These are phyloP conservation scores for Metschnikowia continentalis DNA, from an alignment of 805 yeast species.

Conservation along the genomic window DNA sequence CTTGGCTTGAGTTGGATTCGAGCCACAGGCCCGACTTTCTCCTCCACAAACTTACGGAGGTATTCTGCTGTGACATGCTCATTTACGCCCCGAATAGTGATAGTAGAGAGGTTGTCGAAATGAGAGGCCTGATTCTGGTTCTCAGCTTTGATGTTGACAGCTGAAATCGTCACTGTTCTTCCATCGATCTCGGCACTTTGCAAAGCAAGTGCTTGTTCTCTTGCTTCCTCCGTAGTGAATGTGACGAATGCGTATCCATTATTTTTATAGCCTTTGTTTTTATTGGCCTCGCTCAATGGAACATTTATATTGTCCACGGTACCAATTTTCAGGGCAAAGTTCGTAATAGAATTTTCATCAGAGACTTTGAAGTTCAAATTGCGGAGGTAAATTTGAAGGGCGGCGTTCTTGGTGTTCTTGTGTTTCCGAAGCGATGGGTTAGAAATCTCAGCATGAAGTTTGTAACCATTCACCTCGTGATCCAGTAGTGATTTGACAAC, in stretches of 20 bases:
- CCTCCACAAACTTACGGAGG: conserved; percentile 25
- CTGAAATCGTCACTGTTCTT: conserved; percentile 44
- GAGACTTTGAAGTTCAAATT: conserved; percentile 47
- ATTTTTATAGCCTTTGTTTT: conserved; percentile 32
- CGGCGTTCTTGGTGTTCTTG: conserved; percentile 19
- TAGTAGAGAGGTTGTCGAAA: conserved; percentile 19
- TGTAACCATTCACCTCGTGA: conserved; percentile 22
- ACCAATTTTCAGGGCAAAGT: conserved; percentile 49
- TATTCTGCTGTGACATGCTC: conserved; percentile 37
- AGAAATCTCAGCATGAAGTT: conserved; percentile 56
- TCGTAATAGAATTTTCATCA: conserved; percentile 33
- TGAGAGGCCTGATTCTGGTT: conserved; percentile 8
- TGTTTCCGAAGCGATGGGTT: conserved; percentile 44
- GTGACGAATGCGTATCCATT: conserved; percentile 68
- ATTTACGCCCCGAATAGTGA: conserved; percentile 22
- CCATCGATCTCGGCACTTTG: conserved; percentile 43
- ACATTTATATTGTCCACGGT: conserved; percentile 47
- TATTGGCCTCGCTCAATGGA: conserved; percentile 39
- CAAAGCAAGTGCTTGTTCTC: conserved; percentile 42
- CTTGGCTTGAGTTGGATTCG: conserved; percentile 46
- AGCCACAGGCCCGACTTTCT: conserved; percentile 30
- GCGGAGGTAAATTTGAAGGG: conserved; percentile 47
- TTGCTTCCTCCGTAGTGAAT: conserved; percentile 41
- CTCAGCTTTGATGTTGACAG: conserved; percentile 37
- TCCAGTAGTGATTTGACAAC: conserved; percentile 26